These are phyloP conservation scores for Candida nemodendra DNA, from an alignment of 805 yeast species.

Conservation along the genomic window DNA sequence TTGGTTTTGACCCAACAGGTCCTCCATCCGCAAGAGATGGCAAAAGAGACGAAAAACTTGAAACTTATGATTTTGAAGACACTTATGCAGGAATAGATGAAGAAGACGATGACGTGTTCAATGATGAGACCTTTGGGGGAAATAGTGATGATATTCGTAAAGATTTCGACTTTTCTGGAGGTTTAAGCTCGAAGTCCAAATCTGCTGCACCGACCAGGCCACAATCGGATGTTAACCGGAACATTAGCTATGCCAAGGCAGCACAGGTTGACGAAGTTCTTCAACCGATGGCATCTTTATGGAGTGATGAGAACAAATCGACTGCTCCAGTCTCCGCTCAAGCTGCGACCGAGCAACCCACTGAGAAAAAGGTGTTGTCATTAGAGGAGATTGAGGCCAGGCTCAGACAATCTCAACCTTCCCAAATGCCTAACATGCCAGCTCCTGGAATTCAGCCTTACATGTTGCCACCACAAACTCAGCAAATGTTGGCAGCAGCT, in stretches of 20 bases:
- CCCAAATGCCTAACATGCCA: constrained; percentile 20
- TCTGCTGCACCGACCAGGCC: constrained; percentile 25
- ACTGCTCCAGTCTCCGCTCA: constrained; percentile 17
- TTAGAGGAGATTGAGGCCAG: constrained; percentile 86
- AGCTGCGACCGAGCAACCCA: constrained; percentile 15
- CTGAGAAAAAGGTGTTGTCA: constrained; percentile 54
- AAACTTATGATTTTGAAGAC: constrained; percentile 73
- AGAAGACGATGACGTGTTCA: constrained; percentile 78
- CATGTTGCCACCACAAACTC: constrained; percentile 32
- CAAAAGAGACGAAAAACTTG: constrained; percentile 23
- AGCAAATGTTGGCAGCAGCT: constrained; percentile 30
- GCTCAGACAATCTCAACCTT: constrained; percentile 45
- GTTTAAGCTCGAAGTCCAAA: constrained; percentile 12
- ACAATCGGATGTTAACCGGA: constrained; percentile 19
- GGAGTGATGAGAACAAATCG: constrained; percentile 45
- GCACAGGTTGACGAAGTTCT: constrained; percentile 43
- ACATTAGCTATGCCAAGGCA: constrained; percentile 43
- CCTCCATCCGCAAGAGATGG: constrained; percentile 32
- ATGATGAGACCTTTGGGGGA: constrained; percentile 76
- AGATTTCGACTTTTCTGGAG: constrained; percentile 64
- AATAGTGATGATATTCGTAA: constrained; percentile 44
- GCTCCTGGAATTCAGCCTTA: constrained; percentile 24
- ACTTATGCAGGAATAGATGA: constrained; percentile 79
- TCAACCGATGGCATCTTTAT: constrained; percentile 70
- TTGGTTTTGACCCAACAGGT: constrained; percentile 58